Percentiles rank a stretch among this genome's conserved stretches.
phyloP scores from a whole-genome alignment of 768 basidiomycete species.

The Postia placenta region DNA sequence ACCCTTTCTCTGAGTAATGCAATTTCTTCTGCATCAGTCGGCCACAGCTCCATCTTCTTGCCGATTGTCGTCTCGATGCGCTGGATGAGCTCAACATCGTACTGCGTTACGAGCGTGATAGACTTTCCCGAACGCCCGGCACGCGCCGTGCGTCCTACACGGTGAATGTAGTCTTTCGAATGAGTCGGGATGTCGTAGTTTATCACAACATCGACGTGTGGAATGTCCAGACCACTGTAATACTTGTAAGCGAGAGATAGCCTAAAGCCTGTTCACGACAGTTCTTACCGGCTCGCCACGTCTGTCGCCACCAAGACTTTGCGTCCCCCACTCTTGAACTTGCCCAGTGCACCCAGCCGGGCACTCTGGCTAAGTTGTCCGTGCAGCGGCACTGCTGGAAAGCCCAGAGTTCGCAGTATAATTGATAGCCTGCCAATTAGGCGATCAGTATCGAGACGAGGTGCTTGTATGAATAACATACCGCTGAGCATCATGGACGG shows the following conservation, averaged over 20 bases:
- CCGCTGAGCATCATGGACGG: constrained; percentile 90
- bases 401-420: constrained; percentile 83
- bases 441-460: background rate
- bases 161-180: constrained; percentile 98
- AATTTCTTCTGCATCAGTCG: constrained; percentile 83
- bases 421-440: constrained; percentile 63
- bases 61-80: constrained; percentile 90
- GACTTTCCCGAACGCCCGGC: constrained; percentile 97
- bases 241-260: background rate
- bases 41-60: constrained; percentile 89
- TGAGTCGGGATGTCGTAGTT: constrained; percentile 98
- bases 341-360: constrained; percentile 85
- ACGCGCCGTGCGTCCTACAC: constrained; percentile 95
- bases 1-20: constrained; percentile 84
- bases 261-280: background rate
- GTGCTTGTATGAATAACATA: constrained; percentile 22
- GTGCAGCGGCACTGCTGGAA: constrained; percentile 93
- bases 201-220: constrained; percentile 92
- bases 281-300: constrained; percentile 79
- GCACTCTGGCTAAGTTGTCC: constrained; percentile 93
- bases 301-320: constrained; percentile 94
- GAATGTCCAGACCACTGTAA: constrained; percentile 86
- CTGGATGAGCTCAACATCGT: constrained; percentile 94
- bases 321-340: constrained; percentile 93
- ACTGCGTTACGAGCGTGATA: constrained; percentile 97